These are phyloP conservation scores for Xylariaceae sp. DNA, from an alignment of 2,329 filamentous ascomycete genomes.

Conservation along the genomic window DNA sequence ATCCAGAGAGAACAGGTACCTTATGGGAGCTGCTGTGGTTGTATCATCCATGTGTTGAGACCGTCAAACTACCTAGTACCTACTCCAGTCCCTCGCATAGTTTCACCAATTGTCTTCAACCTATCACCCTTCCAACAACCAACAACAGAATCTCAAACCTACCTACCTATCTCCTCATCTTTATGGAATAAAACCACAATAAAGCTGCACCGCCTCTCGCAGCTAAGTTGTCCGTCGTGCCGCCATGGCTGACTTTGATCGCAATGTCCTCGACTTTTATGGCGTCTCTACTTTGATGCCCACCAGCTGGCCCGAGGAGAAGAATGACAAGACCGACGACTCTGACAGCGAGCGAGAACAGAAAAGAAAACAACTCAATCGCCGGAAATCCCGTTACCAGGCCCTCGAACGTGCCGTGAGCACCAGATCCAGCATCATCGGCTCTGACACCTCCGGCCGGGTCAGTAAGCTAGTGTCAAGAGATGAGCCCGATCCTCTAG, in stretches of 20 bases:
- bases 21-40: too few species aligned
- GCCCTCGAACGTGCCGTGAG: slow-evolving; percentile 74
- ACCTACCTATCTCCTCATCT: too few species aligned
- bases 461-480: slow-evolving; percentile 77
- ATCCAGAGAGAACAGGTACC: too few species aligned
- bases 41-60: too few species aligned
- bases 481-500: slow-evolving; percentile 89
- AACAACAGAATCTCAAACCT: too few species aligned
- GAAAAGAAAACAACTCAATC: slow-evolving; percentile 47
- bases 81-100: too few species aligned
- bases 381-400: slow-evolving; percentile 75
- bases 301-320: slow-evolving; percentile 79
- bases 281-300: slow-evolving; percentile 76
- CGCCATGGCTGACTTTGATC: slow-evolving; percentile 66
- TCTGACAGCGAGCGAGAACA: slow-evolving; percentile 58
- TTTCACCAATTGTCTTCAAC: too few species aligned
- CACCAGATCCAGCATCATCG: slow-evolving; percentile 62
- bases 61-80: too few species aligned
- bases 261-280: slow-evolving; percentile 82
- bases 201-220: too few species aligned
- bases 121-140: too few species aligned
- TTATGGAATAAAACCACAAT: slow-evolving; percentile 2
- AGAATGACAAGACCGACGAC: slow-evolving; percentile 58
- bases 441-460: slow-evolving; percentile 61
- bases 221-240: slow-evolving; percentile 1